Base-by-base conservation (phyloP, 352 stramenopile species). In the Phytophthora aleatoria region DNA sequence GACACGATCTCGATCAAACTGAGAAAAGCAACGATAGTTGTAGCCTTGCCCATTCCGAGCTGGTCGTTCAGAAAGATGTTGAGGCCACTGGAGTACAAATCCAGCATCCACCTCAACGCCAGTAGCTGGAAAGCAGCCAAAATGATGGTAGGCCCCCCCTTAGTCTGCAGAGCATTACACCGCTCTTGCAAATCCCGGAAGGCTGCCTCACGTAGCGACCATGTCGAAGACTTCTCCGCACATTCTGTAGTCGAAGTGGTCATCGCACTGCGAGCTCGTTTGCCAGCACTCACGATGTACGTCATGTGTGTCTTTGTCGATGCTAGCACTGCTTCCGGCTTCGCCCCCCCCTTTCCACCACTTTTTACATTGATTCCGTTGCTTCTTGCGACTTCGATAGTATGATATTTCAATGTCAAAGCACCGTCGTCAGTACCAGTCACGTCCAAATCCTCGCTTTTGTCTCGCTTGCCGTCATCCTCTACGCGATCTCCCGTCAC, bases 61-160 rank as follows among this genome's bases (percentile, higher is more conserved):
- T 96, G 87, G 43, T 96, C 89, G 60, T 95, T 95, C 35, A 96
- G 48, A 51, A 96, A 70, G 31, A 91, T 71, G 60, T 94, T 92
- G 16, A 85, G 71, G 0, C 76, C 79, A 24, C 65, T 76, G 8
- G 77, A 76, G 39, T 82, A 90, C 49, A 96, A 72, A 38, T 89
- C 77, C 15, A 92, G 47, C 81, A 96, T 93, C 83, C 88, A 96
- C 16, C 81, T 79, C 15, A 96, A 64, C 5, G 89, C 87, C 26
- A 87, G 47, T 26, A 92, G 53, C 58, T 96, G 89, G 61, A 95
- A 95, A 3, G 82, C 69, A 15, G 83, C 81, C 28, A 96, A 68
- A 57, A 88, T 69, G 15, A 84, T 74, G 2, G 69, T 73, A 10
- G 76, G 51, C 0, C 73, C 69, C 48, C 74, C 64, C 12, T 71